Evolutionary conservation across 1,284 basidiomycete genomes (phyloP).

Genomic region (Ceratobasidium sp.): DNA sequence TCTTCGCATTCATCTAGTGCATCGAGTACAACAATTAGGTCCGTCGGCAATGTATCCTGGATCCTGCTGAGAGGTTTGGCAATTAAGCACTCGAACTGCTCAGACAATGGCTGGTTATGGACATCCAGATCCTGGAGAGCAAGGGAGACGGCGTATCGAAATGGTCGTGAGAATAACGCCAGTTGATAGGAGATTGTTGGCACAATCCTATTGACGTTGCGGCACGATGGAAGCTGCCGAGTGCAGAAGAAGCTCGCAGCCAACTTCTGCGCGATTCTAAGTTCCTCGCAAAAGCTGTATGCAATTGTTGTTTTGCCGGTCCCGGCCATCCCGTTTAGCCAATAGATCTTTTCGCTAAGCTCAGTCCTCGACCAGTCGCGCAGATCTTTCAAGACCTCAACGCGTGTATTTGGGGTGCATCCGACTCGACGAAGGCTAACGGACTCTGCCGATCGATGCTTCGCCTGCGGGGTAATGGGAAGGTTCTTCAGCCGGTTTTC

Average conservation of each 20-base stretch:
- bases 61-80: not conserved
- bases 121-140: not conserved
- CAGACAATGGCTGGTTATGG: not conserved
- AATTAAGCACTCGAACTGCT: not conserved
- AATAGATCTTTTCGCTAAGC: not conserved
- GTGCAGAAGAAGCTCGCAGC: not conserved
- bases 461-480: not conserved
- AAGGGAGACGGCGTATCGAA: not conserved
- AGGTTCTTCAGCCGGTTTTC: not conserved
- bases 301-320: not conserved
- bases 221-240: not conserved
- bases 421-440: not conserved
- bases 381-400: not conserved
- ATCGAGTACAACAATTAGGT: not conserved
- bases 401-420: not conserved
- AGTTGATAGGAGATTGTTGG: not conserved
- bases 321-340: not conserved
- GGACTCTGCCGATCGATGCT: not conserved
- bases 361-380: not conserved
- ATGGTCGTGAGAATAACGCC: not conserved
- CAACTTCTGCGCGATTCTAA: not conserved
- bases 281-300: not conserved
- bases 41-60: not conserved
- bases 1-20: not conserved
- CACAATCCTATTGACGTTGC: not conserved